Evolutionary conservation across 495 filamentous ascomycete genomes (phyloP).

Genomic region (Durotheca rogersii): DNA sequence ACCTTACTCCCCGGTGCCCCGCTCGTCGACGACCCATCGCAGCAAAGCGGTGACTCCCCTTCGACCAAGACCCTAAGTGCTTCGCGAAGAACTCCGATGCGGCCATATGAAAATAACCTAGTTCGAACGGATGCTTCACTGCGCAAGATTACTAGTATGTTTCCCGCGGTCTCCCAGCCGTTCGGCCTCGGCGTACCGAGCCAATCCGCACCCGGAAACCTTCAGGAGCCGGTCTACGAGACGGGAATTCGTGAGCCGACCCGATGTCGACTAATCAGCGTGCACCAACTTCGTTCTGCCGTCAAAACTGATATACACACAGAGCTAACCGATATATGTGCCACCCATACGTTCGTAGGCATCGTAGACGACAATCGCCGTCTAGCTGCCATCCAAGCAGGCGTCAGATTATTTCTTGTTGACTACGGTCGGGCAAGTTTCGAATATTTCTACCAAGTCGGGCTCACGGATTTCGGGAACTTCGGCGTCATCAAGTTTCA

Average conservation of each 20-base stretch:
- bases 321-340: constrained; percentile 83
- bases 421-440: constrained; percentile 88
- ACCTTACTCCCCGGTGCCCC: constrained; percentile 74
- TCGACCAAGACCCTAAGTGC: constrained; percentile 45
- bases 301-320: constrained; percentile 88
- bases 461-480: constrained; percentile 94
- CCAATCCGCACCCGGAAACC: constrained; percentile 29
- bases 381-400: constrained; percentile 87
- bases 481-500: constrained; percentile 83
- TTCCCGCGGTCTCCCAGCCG: constrained; percentile 52
- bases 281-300: constrained; percentile 76
- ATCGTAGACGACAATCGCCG: constrained; percentile 85
- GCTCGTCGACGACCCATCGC: constrained; percentile 37
- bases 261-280: constrained; percentile 67
- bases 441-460: constrained; percentile 97
- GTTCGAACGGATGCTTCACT: constrained; percentile 86
- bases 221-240: constrained; percentile 65
- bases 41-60: constrained; percentile 33
- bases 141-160: constrained; percentile 96
- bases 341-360: constrained; percentile 90
- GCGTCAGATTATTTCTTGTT: constrained; percentile 88
- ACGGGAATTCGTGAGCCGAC: constrained; percentile 66
- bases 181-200: constrained; percentile 12
- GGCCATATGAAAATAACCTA: constrained; percentile 83
- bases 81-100: constrained; percentile 47